phyloP scores from a whole-genome alignment of 306 rosid species.

The Mucuna pruriens region DNA sequence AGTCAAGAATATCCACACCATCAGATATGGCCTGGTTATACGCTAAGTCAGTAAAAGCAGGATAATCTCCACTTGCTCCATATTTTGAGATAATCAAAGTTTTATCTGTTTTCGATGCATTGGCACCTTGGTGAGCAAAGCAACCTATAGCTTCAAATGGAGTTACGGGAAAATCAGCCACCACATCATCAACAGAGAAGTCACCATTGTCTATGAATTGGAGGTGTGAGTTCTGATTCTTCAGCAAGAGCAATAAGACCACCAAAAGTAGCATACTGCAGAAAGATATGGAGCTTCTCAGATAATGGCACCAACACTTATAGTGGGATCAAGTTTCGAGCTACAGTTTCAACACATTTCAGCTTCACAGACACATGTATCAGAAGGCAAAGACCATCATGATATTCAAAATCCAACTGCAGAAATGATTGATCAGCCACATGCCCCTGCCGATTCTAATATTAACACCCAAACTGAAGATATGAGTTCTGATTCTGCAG shows the following conservation, averaged over 20 bases:
- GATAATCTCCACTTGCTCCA: constrained; percentile 93
- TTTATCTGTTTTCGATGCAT: constrained; percentile 52
- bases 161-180: constrained; percentile 83
- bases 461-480: background rate
- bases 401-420: background rate
- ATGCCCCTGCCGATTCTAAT: background rate
- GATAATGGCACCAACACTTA: background rate
- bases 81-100: constrained; percentile 77
- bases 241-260: background rate
- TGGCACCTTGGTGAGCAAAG: constrained; percentile 66
- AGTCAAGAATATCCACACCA: constrained; percentile 83
- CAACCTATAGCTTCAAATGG: constrained; percentile 73
- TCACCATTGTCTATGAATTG: constrained; percentile 67
- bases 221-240: constrained; percentile 35
- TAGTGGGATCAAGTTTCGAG: background rate
- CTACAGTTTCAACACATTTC: background rate
- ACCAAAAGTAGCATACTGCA: background rate
- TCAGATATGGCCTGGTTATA: constrained; percentile 68
- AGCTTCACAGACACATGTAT: background rate
- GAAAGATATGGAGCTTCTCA: background rate
- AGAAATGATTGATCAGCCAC: background rate
- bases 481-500: background rate
- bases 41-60: constrained; percentile 73
- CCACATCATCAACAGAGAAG: constrained; percentile 86
- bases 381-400: background rate